Evolutionary conservation across 441 rosid species (phyloP).

Genomic region (Hura crepitans): DNA sequence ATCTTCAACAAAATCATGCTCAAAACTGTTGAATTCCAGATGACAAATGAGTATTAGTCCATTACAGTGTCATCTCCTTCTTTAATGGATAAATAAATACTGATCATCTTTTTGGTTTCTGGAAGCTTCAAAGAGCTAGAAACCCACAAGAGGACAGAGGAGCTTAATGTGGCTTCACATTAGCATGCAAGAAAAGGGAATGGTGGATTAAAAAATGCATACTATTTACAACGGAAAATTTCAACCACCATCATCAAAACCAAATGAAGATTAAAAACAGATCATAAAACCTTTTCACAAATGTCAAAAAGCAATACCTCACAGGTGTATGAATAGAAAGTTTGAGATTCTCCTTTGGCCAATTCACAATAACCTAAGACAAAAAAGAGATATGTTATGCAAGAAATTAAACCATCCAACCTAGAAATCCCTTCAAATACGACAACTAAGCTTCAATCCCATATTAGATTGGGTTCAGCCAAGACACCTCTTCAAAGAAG

Average conservation of each 20-base stretch:
- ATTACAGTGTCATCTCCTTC: not conserved
- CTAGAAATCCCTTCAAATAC: constrained; percentile 10
- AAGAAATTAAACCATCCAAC: constrained; percentile 9
- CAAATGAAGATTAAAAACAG: not conserved
- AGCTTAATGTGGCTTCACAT: constrained; percentile 1
- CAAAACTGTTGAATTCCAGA: constrained; percentile 72
- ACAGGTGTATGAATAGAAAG: constrained; percentile 82
- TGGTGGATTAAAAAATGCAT: not conserved
- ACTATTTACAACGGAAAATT: not conserved
- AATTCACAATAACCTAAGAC: constrained; percentile 69
- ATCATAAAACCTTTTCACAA: constrained; percentile 29
- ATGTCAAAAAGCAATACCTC: constrained; percentile 45
- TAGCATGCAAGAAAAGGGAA: not conserved
- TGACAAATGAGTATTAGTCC: constrained; percentile 7
- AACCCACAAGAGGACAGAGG: not conserved
- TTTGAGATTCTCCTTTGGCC: constrained; percentile 77
- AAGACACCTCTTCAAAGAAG: no score
- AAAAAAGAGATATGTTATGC: constrained; percentile 19
- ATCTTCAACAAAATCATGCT: constrained; percentile 77
- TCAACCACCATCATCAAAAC: not conserved
- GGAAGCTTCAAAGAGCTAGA: constrained; percentile 7
- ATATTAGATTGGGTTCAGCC: no score
- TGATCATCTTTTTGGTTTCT: not conserved
- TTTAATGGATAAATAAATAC: not conserved
- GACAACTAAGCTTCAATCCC: constrained; percentile 7